Evolutionary conservation across 148 eudicot species (phyloP).

Genomic region (Arbutus unedo): DNA sequence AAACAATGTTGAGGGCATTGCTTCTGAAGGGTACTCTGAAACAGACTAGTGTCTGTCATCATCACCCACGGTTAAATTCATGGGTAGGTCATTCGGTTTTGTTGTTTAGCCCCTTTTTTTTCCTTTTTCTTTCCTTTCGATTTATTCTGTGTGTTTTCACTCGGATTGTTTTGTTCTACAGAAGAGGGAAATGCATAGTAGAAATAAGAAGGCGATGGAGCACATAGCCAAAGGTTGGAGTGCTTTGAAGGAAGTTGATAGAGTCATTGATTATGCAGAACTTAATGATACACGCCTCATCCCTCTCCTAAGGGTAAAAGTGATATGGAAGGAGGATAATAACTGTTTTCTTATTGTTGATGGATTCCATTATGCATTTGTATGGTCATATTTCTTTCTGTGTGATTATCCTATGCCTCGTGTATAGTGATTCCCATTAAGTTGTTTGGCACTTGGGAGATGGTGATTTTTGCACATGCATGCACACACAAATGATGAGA

Average conservation of each 20-base stretch:
- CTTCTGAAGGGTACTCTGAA: constrained; percentile 28
- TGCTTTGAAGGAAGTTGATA: constrained; percentile 85
- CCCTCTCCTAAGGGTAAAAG: constrained; percentile 73
- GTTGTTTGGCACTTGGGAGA: constrained; percentile 5
- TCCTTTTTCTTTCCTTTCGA: background rate
- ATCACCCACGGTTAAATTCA: constrained; percentile 26
- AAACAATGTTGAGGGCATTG: constrained; percentile 40
- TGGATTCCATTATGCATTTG: background rate
- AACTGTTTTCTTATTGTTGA: background rate
- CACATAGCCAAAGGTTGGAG: constrained; percentile 88
- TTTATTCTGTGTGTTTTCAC: constrained; percentile 4
- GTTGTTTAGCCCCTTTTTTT: background rate
- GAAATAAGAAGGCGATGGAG: constrained; percentile 89
- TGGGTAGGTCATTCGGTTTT: constrained; percentile 30
- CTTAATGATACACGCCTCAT: constrained; percentile 76
- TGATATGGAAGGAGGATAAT: background rate
- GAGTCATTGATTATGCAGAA: constrained; percentile 85
- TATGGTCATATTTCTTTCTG: background rate
- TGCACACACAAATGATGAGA: background rate
- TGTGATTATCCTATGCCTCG: background rate
- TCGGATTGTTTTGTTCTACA: constrained; percentile 5
- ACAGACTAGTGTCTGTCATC: constrained; percentile 15
- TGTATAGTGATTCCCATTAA: background rate
- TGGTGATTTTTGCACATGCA: constrained; percentile 4
- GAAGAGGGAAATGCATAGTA: constrained; percentile 81